phyloP scores from a whole-genome alignment of 73 alveolate genomes.

The Tetrahymena malaccensis region DNA sequence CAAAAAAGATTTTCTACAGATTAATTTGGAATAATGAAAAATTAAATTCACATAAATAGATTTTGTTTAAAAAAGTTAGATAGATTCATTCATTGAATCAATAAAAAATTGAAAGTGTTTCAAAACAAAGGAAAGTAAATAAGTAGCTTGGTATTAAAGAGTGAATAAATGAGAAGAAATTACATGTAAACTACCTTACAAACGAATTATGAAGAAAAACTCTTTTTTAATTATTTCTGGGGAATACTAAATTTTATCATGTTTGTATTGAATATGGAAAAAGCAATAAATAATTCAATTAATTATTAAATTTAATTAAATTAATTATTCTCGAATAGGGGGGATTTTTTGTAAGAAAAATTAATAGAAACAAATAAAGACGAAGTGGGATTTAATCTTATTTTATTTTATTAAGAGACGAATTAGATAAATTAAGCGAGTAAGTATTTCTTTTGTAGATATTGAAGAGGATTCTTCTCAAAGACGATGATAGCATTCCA shows the following conservation, averaged over 20 bases:
- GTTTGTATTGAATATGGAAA: neutral
- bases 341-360: neutral
- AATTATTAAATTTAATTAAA: neutral
- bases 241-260: neutral
- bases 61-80: too few species aligned
- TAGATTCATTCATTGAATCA: too few species aligned
- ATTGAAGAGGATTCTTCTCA: neutral
- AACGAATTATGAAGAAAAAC: neutral
- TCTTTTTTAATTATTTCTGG: neutral
- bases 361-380: neutral
- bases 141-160: neutral
- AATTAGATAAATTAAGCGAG: neutral
- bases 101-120: neutral
- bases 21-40: neutral
- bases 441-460: neutral
- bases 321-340: neutral
- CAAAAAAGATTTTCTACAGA: neutral
- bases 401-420: neutral
- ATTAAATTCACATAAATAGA: too few species aligned
- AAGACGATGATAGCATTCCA: neutral
- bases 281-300: neutral
- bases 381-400: neutral
- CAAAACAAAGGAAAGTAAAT: neutral
- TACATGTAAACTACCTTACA: neutral
- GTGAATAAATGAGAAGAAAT: neutral